These are phyloP conservation scores for Botrytis fabae DNA, from an alignment of 2,329 filamentous ascomycete genomes.

Conservation along the genomic window DNA sequence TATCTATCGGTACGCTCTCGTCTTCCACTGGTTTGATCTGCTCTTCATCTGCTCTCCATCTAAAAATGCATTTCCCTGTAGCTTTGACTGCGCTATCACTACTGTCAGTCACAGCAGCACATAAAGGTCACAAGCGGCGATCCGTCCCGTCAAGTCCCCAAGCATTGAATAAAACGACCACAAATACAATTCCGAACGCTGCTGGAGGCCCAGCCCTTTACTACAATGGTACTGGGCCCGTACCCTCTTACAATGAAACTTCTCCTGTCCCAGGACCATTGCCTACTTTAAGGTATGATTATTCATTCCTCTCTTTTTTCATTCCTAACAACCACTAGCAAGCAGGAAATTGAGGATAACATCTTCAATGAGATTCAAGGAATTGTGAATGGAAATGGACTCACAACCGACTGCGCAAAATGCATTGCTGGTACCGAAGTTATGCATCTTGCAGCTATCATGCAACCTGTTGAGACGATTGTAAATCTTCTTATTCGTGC, in stretches of 20 bases:
- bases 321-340: neutral
- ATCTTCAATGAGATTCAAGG: conserved; percentile 17
- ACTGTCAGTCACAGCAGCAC: conserved; percentile 19
- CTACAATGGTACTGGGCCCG: conserved; percentile 18
- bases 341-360: conserved; percentile 22
- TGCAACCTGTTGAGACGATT: conserved; percentile 14
- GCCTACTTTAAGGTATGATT: conserved; percentile 11
- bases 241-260: conserved; percentile 18
- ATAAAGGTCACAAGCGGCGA: conserved; percentile 19
- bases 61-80: conserved; percentile 3
- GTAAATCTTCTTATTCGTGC: conserved; percentile 22
- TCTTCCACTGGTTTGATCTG: neutral
- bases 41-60: too few species aligned
- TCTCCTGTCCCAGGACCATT: conserved; percentile 16
- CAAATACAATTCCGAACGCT: conserved; percentile 22
- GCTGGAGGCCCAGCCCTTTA: conserved; percentile 21
- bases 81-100: neutral
- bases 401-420: conserved; percentile 18
- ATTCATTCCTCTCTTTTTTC: neutral
- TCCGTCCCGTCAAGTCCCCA: conserved; percentile 20
- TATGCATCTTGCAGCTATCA: conserved; percentile 23
- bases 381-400: conserved; percentile 14
- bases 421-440: conserved; percentile 21
- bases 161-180: conserved; percentile 21
- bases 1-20: neutral